Evolutionary conservation across 352 stramenopile species (phyloP).

Genomic region (Phytophthora sansomeana): DNA sequence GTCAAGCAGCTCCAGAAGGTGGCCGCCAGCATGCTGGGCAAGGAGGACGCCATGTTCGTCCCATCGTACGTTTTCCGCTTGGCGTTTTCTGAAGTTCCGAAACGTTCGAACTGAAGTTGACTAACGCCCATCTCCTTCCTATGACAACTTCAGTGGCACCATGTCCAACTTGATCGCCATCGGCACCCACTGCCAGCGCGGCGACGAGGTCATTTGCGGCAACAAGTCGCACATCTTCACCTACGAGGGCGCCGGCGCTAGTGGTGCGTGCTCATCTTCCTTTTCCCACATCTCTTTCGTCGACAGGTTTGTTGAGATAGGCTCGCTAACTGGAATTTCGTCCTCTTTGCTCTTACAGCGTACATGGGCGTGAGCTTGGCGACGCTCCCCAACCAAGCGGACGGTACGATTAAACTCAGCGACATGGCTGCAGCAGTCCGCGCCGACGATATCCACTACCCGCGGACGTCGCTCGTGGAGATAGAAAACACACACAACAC

Average conservation of each 20-base stretch:
- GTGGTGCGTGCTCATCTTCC: constrained; percentile 45
- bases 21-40: constrained; percentile 94
- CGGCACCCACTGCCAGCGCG: constrained; percentile 92
- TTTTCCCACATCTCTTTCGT: not conserved
- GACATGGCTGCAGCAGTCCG: constrained; percentile 79
- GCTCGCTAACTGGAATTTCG: constrained; percentile 1
- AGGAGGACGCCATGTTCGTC: constrained; percentile 95
- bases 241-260: constrained; percentile 94
- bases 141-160: constrained; percentile 80
- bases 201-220: constrained; percentile 95
- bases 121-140: constrained; percentile 5
- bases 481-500: constrained; percentile 99
- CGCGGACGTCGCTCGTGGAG: constrained; percentile 89
- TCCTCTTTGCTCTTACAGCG: constrained; percentile 40
- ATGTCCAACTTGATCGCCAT: constrained; percentile 98
- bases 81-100: constrained; percentile 22
- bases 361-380: constrained; percentile 92
- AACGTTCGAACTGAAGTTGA: constrained; percentile 20
- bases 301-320: not conserved
- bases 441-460: constrained; percentile 79
- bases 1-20: constrained; percentile 93
- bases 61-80: constrained; percentile 75
- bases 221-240: constrained; percentile 96
- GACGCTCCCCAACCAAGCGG: constrained; percentile 75
- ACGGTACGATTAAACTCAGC: constrained; percentile 86